phyloP scores from a whole-genome alignment of 768 basidiomycete genomes.

The Boletus reticuloceps region DNA sequence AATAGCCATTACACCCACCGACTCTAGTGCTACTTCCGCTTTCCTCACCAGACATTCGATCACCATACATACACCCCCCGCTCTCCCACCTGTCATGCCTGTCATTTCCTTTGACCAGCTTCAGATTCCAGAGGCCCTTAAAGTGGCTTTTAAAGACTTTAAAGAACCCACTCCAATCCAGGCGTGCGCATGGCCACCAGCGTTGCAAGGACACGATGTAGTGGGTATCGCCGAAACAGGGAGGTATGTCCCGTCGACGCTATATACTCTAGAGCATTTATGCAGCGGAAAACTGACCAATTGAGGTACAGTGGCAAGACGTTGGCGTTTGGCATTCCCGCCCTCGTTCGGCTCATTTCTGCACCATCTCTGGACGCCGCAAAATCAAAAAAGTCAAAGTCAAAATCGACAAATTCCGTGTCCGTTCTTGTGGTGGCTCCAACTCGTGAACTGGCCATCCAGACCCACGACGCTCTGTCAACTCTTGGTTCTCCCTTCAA shows the following conservation, averaged over 20 bases:
- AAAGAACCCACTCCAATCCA: constrained; percentile 94
- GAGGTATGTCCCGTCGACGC: constrained; percentile 43
- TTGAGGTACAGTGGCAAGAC: constrained; percentile 78
- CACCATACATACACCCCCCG: constrained; percentile 58
- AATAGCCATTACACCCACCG: constrained; percentile 7
- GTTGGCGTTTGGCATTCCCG: constrained; percentile 92
- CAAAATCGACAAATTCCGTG: constrained; percentile 35
- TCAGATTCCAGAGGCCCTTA: constrained; percentile 60
- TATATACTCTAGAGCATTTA: background rate
- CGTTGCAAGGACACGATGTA: constrained; percentile 78
- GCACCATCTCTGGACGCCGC: constrained; percentile 17
- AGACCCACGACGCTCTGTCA: constrained; percentile 84
- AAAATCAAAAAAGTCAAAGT: constrained; percentile 29
- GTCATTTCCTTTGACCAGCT: constrained; percentile 75
- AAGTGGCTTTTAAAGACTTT: constrained; percentile 64
- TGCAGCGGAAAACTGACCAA: background rate
- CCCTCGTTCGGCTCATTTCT: constrained; percentile 63
- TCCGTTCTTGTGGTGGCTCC: constrained; percentile 85
- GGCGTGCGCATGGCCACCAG: constrained; percentile 91
- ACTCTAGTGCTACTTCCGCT: constrained; percentile 43
- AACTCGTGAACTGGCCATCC: constrained; percentile 93
- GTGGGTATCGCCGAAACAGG: constrained; percentile 98
- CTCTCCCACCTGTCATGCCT: constrained; percentile 52
- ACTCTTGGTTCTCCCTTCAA: constrained; percentile 71
- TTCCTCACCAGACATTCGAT: constrained; percentile 75